Conservation (phyloP, 2,329 filamentous ascomycete genomes). For the Sporothrix phasma region DNA sequence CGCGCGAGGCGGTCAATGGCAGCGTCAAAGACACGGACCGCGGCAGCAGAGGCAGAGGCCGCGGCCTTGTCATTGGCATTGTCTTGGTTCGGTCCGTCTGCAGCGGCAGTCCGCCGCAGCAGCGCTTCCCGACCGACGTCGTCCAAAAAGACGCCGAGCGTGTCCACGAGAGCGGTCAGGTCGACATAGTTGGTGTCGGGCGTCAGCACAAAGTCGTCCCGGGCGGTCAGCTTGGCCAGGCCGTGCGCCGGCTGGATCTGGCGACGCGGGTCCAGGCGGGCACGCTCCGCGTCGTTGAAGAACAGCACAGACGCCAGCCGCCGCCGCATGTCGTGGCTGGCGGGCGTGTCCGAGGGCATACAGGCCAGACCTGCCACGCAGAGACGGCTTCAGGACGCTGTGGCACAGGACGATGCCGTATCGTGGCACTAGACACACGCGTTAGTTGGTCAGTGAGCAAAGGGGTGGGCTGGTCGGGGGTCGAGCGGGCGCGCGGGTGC, state of each 20-base stretch:
- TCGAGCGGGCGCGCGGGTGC: slow-evolving; percentile 13
- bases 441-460: slow-evolving; percentile 26
- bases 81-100: not conserved
- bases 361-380: slow-evolving; percentile 49
- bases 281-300: slow-evolving; percentile 39
- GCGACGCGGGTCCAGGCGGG: slow-evolving; percentile 31
- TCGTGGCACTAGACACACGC: slow-evolving; percentile 32
- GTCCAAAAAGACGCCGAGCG: slow-evolving; percentile 69
- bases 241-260: slow-evolving; percentile 30
- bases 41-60: slow-evolving; percentile 18
- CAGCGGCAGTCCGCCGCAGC: not conserved
- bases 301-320: slow-evolving; percentile 57
- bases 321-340: slow-evolving; percentile 51
- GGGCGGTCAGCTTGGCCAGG: slow-evolving; percentile 32
- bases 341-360: slow-evolving; percentile 43
- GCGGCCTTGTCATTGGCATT: slow-evolving; percentile 19
- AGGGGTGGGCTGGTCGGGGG: not conserved
- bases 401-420: slow-evolving; percentile 38
- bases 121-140: slow-evolving; percentile 29
- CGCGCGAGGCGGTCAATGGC: slow-evolving; percentile 57
- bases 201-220: slow-evolving; percentile 37
- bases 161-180: slow-evolving; percentile 52
- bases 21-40: slow-evolving; percentile 48
- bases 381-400: slow-evolving; percentile 36
- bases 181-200: slow-evolving; percentile 56